These are phyloP conservation scores for Fremontodendron californicum DNA, from an alignment of 345 rosid genomes.

Conservation along the genomic window DNA sequence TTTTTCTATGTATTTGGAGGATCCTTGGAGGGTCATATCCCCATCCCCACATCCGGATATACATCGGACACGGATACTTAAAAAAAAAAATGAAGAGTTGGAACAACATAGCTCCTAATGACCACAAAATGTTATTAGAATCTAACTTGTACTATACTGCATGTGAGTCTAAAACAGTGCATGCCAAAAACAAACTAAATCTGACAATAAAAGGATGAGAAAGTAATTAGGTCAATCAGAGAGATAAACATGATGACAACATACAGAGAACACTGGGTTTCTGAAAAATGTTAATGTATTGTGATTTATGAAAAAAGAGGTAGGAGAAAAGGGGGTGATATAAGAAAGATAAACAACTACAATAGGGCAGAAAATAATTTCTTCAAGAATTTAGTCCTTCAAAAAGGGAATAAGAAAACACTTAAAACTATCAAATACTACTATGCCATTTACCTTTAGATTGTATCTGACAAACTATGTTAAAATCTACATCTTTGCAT, in stretches of 20 bases:
- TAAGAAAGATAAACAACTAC: neutral
- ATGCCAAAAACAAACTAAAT: neutral
- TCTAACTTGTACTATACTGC: neutral
- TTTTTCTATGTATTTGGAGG: too few relatives aligned
- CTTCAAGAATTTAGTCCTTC: neutral
- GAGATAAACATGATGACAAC: neutral
- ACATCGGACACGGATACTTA: too few relatives aligned
- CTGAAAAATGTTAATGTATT: neutral
- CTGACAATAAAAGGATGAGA: neutral
- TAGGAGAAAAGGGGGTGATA: neutral
- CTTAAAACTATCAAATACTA: neutral
- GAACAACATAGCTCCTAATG: neutral
- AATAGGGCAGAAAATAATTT: neutral
- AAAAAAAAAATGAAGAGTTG: too few relatives aligned
- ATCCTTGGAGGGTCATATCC: too few relatives aligned
- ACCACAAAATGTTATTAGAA: neutral
- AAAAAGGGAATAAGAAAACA: slow-evolving; percentile 4
- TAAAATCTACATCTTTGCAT: slow-evolving; percentile 14
- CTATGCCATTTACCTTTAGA: neutral
- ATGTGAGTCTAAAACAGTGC: neutral
- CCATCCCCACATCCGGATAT: too few relatives aligned
- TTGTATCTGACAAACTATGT: slow-evolving; percentile 4
- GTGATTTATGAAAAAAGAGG: neutral
- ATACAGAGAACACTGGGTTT: neutral
- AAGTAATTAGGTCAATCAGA: neutral